Evolutionary conservation across 2,329 filamentous ascomycete genomes (phyloP).

Genomic region (Alternaria incomplexa): DNA sequence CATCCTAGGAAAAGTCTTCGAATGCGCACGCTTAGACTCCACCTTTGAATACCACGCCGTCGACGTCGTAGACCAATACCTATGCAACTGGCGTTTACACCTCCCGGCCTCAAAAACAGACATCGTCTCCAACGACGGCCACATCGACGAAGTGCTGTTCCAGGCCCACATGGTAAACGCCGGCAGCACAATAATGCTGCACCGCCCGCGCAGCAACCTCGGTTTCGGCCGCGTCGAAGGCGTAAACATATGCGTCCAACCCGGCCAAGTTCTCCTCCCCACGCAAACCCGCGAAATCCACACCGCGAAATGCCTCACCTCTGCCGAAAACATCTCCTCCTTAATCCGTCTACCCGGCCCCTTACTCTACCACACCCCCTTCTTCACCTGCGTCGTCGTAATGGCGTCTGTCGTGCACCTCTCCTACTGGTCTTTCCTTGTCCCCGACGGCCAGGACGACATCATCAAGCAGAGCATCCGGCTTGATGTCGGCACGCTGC

Average conservation of each 20-base stretch:
- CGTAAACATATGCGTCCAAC: slow-evolving; percentile 69
- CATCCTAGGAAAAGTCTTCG: slow-evolving; percentile 78
- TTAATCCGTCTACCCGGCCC: slow-evolving; percentile 76
- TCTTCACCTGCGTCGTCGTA: slow-evolving; percentile 50
- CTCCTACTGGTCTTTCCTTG: slow-evolving; percentile 73
- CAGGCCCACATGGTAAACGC: slow-evolving; percentile 80
- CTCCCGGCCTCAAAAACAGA: slow-evolving; percentile 75
- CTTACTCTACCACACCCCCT: slow-evolving; percentile 69
- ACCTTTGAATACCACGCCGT: slow-evolving; percentile 54
- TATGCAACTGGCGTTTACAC: slow-evolving; percentile 80
- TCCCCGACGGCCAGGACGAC: slow-evolving; percentile 62
- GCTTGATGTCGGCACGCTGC: slow-evolving; percentile 78
- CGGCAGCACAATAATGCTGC: slow-evolving; percentile 49
- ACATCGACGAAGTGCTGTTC: slow-evolving; percentile 87
- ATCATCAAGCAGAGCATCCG: slow-evolving; percentile 76
- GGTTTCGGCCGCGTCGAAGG: slow-evolving; percentile 46
- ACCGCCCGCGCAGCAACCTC: slow-evolving; percentile 53
- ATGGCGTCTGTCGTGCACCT: slow-evolving; percentile 49
- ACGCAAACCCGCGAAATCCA: slow-evolving; percentile 64
- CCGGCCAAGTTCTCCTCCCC: slow-evolving; percentile 59
- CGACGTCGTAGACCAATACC: slow-evolving; percentile 64
- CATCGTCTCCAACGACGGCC: slow-evolving; percentile 69
- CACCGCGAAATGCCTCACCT: slow-evolving; percentile 79
- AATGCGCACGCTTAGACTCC: slow-evolving; percentile 47
- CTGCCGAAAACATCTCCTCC: slow-evolving; percentile 77